Base-by-base conservation (phyloP, 306 rosid species). In the Trifolium fragiferum region DNA sequence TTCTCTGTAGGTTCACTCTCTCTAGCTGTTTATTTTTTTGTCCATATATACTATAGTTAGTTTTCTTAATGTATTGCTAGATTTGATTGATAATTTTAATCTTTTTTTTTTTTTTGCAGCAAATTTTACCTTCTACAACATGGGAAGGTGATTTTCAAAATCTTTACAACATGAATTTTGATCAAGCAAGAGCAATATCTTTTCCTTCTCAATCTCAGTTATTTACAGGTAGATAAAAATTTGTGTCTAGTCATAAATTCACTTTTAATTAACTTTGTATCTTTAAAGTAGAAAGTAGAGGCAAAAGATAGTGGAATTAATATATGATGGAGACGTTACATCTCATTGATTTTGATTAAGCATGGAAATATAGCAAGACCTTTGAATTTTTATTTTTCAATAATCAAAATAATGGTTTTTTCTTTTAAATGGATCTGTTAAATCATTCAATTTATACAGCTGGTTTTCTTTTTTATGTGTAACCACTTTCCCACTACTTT, bases 111-210 rank as follows among this genome's bases (percentile, higher is more conserved):
- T 3, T 21, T 8, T 60, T 60, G 84, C 86, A 89, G 93, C 90
- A 87, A 70, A 49, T 78, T 66, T 73, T 79, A 72, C 88, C 90
- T 12, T 50, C 87, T 30, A 46, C 89, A 58, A 75, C 84, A 61
- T 91, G 89, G 88, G 94, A 91, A 75, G 78, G 82, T 10, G 92
- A 87, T 68, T 78, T 84, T 46, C 92, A 84, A 58, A 87, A 84
- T 80, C 76, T 84, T 11, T 68, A 76, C 70, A 73, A 68, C 63
- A 58, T 76, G 70, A 84, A 63, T 76, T 83, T 84, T 74, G 87
- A 85, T 81, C 91, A 88, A 86, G 84, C 87, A 82, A 64, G 84
- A 76, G 44, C 82, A 19, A 8, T 82, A 53, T 57, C 89, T 55
- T 87, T 82, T 75, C 74, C 81, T 53, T 66, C 87, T 37, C 87